Evolutionary conservation across 2,329 filamentous ascomycete species (phyloP).

Genomic region (Cylindrodendrum hubeiense): DNA sequence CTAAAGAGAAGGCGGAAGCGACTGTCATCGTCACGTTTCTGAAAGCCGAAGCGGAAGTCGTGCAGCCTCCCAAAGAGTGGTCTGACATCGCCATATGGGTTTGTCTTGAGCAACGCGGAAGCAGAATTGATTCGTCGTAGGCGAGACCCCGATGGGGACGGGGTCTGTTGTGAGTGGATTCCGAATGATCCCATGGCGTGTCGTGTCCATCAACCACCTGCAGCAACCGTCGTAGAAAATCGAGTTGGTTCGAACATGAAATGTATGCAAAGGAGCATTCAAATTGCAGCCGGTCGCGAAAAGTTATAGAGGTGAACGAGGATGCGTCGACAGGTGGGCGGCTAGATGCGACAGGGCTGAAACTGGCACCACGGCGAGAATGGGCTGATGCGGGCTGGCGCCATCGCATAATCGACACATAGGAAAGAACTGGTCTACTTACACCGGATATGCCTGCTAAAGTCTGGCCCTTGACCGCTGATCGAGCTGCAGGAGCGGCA

Average conservation of each 20-base stretch:
- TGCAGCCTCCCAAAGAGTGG: conserved; percentile 21
- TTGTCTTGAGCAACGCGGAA: conserved; percentile 13
- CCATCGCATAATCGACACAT: conserved; percentile 16
- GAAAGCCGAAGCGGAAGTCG: conserved; percentile 25
- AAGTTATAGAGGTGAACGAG: conserved; percentile 11
- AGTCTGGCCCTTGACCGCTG: conserved; percentile 60
- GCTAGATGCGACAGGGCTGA: conserved; percentile 22
- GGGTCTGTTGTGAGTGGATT: conserved; percentile 13
- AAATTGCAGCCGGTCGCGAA: neutral
- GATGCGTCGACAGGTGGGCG: conserved; percentile 14
- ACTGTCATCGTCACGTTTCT: conserved; percentile 18
- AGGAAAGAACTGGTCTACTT: conserved; percentile 30
- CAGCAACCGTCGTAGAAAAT: conserved; percentile 13
- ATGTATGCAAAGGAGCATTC: neutral
- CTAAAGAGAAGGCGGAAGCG: conserved; percentile 19
- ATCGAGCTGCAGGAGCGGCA: conserved; percentile 56
- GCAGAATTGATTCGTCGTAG: conserved; percentile 15
- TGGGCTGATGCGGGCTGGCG: conserved; percentile 21
- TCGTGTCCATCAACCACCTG: conserved; percentile 16
- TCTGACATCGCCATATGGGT: conserved; percentile 17
- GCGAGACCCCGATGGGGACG: conserved; percentile 8
- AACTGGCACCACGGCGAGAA: conserved; percentile 16
- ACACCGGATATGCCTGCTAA: conserved; percentile 50
- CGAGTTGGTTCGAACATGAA: neutral
- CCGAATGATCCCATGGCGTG: conserved; percentile 20